A percentile compares a stretch with the other conserved stretches of the same genome.
Evolutionary conservation across 371 early-diverging fungal species (phyloP).

Genomic region (Apophysomyces variabilis): DNA sequence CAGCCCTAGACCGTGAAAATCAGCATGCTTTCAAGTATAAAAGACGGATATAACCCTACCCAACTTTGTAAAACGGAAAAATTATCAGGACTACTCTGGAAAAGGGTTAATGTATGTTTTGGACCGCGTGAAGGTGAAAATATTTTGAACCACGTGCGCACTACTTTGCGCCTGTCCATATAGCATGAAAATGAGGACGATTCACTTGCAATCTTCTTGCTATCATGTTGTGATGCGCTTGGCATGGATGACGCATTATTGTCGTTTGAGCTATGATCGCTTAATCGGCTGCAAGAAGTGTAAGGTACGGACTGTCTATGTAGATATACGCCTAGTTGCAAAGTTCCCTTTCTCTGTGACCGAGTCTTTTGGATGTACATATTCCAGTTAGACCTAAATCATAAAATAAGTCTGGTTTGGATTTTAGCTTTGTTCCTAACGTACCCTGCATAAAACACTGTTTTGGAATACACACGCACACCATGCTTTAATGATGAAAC

Average conservation of each 20-base stretch:
- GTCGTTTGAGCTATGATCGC: conserved; percentile 9
- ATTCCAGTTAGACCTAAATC: conserved; percentile 61
- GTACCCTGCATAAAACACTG: conserved; percentile 64
- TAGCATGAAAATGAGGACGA: conserved; percentile 44
- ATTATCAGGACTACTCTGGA: conserved; percentile 62
- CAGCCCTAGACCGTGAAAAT: conserved; percentile 41
- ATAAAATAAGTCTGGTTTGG: background rate
- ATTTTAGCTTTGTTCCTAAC: background rate
- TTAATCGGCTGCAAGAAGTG: conserved; percentile 20
- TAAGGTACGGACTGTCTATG: conserved; percentile 55
- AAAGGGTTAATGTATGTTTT: conserved; percentile 54
- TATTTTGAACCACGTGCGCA: conserved; percentile 64
- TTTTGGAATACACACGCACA: conserved; percentile 50
- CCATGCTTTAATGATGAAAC: conserved; percentile 39
- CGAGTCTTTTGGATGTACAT: conserved; percentile 60
- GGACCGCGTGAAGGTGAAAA: conserved; percentile 56
- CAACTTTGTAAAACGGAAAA: conserved; percentile 57
- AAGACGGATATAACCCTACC: conserved; percentile 37
- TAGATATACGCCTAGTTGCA: conserved; percentile 58
- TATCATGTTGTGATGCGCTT: background rate
- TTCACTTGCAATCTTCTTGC: conserved; percentile 16
- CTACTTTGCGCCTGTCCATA: conserved; percentile 49
- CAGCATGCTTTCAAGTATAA: background rate
- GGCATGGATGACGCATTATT: background rate
- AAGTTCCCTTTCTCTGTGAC: conserved; percentile 41